These are phyloP conservation scores for Raphanus hybrid DNA, from an alignment of 441 rosid species.

Conservation along the genomic window DNA sequence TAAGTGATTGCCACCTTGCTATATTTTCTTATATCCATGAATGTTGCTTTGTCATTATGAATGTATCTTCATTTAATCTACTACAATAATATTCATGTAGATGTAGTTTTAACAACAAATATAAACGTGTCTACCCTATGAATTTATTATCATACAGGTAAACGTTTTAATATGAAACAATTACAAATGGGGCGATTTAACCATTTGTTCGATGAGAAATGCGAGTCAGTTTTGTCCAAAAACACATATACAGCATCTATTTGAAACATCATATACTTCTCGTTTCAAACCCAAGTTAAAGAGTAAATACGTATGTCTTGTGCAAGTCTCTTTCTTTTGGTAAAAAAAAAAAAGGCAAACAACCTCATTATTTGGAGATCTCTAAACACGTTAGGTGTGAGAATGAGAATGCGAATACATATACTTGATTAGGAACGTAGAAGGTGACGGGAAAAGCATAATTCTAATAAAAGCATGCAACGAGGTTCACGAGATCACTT, in stretches of 20 bases:
- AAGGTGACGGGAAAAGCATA: slow-evolving; percentile 46
- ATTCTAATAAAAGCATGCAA: slow-evolving; percentile 46
- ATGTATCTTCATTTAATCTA: background rate
- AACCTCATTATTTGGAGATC: slow-evolving; percentile 4
- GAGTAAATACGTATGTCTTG: background rate
- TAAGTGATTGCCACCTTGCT: background rate
- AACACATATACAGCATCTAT: background rate
- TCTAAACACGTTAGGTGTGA: slow-evolving; percentile 14
- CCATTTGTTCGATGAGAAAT: no score
- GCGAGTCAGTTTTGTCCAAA: background rate
- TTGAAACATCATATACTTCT: background rate
- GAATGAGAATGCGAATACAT: slow-evolving; percentile 17
- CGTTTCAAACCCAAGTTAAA: background rate
- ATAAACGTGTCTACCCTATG: background rate
- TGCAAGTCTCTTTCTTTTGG: slow-evolving; percentile 11
- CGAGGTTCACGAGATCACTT: slow-evolving; percentile 47
- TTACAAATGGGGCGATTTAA: background rate
- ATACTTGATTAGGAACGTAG: slow-evolving; percentile 30
- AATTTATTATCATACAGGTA: background rate
- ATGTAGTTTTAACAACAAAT: background rate
- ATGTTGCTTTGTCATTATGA: background rate
- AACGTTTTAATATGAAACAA: background rate
- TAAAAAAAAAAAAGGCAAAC: background rate
- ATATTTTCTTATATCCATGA: background rate
- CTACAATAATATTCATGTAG: background rate